Conservation (phyloP, 1,284 basidiomycete genomes). For the Xerocomus nothofagi region DNA sequence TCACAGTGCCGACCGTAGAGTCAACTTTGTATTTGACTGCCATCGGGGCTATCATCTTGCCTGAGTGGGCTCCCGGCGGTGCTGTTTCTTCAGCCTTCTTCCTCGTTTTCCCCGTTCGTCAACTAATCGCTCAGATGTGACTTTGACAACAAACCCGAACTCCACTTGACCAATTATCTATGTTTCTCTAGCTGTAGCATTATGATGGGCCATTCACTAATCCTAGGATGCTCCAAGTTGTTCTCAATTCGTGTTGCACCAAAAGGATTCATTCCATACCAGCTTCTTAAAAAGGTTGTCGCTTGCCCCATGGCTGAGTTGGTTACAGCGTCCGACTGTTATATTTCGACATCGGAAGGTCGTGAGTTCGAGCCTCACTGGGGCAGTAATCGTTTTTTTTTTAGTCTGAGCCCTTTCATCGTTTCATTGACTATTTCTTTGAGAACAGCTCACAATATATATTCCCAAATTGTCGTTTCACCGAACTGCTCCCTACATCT, state of each 20-base stretch:
- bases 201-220: not conserved
- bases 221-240: too few species aligned
- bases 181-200: not conserved
- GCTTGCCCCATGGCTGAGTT: conserved; percentile 77
- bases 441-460: not conserved
- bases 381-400: conserved; percentile 45
- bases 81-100: too few species aligned
- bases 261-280: not conserved
- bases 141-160: too few species aligned
- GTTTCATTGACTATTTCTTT: too few species aligned
- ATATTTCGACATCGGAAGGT: conserved; percentile 59
- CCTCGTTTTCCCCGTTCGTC: too few species aligned
- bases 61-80: too few species aligned
- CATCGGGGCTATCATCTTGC: too few species aligned
- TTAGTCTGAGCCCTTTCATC: too few species aligned
- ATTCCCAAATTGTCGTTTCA: not conserved
- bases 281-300: not conserved
- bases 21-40: too few species aligned
- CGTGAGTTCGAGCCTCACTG: conserved; percentile 74
- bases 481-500: not conserved
- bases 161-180: too few species aligned
- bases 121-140: too few species aligned
- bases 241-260: not conserved
- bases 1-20: too few species aligned
- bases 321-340: conserved; percentile 84